Evolutionary conservation across 2,329 filamentous ascomycete species (phyloP).

Genomic region (Fusarium sp.): DNA sequence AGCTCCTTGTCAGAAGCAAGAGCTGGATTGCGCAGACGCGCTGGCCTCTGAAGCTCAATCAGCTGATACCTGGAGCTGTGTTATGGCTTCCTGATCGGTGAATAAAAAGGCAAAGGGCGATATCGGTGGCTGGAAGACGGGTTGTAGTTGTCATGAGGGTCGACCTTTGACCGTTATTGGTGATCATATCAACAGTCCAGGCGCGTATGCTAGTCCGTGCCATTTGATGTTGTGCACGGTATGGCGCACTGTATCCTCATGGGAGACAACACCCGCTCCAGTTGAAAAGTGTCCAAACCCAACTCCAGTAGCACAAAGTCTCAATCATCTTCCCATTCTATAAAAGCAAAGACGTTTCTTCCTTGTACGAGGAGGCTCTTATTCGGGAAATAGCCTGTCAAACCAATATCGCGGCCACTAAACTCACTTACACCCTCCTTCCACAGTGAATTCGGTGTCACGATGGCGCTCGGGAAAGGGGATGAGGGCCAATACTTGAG

Average conservation of each 20-base stretch:
- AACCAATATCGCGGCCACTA: conserved; percentile 26
- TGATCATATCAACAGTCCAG: conserved; percentile 30
- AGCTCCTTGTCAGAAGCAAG: conserved; percentile 18
- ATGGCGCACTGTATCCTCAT: conserved; percentile 5
- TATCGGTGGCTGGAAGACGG: neutral
- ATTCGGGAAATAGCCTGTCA: conserved; percentile 2
- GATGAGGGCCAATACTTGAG: conserved; percentile 32
- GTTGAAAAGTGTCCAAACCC: conserved; percentile 10
- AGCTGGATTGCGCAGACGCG: conserved; percentile 10
- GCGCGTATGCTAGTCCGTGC: conserved; percentile 17
- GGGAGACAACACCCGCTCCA: neutral
- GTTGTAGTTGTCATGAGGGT: conserved; percentile 32
- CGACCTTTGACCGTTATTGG: conserved; percentile 10
- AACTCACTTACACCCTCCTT: conserved; percentile 11
- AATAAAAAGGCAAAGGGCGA: neutral
- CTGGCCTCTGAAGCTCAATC: neutral
- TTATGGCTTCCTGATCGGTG: neutral
- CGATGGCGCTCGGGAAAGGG: conserved; percentile 24
- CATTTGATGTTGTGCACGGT: neutral
- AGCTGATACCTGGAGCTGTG: neutral
- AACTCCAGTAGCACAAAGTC: neutral
- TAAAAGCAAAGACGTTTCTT: neutral
- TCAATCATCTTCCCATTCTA: neutral
- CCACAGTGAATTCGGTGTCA: conserved; percentile 30
- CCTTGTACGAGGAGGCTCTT: neutral